phyloP scores from a whole-genome alignment of 352 stramenopile species.

The Phytophthora boehmeriae region DNA sequence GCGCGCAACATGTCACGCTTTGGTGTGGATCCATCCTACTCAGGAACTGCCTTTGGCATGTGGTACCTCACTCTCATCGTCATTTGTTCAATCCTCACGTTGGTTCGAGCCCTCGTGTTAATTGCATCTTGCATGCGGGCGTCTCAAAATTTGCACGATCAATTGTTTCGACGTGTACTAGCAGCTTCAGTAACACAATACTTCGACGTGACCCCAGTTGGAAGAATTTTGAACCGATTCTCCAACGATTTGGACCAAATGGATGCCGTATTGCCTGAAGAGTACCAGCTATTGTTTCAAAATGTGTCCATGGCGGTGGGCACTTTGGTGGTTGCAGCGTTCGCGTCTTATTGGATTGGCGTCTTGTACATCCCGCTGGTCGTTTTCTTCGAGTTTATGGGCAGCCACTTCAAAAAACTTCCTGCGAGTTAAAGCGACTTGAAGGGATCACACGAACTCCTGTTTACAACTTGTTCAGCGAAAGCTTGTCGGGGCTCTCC shows the following conservation, averaged over 20 bases:
- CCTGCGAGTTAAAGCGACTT: conserved; percentile 92
- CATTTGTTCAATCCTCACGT: conserved; percentile 24
- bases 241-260: conserved; percentile 63
- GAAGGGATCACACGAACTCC: conserved; percentile 89
- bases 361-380: conserved; percentile 62
- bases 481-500: conserved; percentile 90
- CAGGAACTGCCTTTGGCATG: conserved; percentile 15
- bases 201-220: conserved; percentile 63
- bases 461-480: conserved; percentile 91
- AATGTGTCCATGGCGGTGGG: conserved; percentile 34
- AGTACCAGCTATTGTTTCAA: conserved; percentile 46
- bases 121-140: conserved; percentile 41
- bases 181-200: conserved; percentile 49
- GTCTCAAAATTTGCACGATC: conserved; percentile 41
- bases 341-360: conserved; percentile 41
- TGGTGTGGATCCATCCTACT: conserved; percentile 31
- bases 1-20: conserved; percentile 11
- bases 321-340: conserved; percentile 38
- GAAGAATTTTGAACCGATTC: conserved; percentile 60
- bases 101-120: conserved; percentile 33
- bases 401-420: conserved; percentile 88
- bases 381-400: conserved; percentile 49
- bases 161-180: conserved; percentile 50
- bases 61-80: conserved; percentile 50
- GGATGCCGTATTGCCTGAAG: conserved; percentile 39